Percentiles rank a stretch among this genome's conserved stretches.
Evolutionary conservation across 2,329 filamentous ascomycete genomes (phyloP).

Genomic region (Chaetomiaceae sp.): DNA sequence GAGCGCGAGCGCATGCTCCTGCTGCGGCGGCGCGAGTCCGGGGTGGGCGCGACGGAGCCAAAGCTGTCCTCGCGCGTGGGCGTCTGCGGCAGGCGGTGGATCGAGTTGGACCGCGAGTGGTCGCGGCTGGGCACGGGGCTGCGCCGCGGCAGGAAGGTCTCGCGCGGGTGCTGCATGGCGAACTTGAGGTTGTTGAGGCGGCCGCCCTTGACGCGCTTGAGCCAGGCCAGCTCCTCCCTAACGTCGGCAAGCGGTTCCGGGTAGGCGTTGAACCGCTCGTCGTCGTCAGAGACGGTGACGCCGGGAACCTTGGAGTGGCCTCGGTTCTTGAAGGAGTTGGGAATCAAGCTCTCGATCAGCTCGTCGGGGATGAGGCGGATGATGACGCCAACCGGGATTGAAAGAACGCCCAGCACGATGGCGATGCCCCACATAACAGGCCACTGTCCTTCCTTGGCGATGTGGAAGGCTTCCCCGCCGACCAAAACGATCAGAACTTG

Average conservation of each 20-base stretch:
- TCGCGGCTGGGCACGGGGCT: slow-evolving; percentile 60
- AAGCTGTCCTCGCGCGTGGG: slow-evolving; percentile 54
- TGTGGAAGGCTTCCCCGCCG: slow-evolving; percentile 74
- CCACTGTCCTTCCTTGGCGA: slow-evolving; percentile 54
- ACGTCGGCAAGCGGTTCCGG: slow-evolving; percentile 68
- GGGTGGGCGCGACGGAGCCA: slow-evolving; percentile 41
- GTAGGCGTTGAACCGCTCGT: slow-evolving; percentile 57
- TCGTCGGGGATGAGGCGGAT: slow-evolving; percentile 79
- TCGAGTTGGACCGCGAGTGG: slow-evolving; percentile 58
- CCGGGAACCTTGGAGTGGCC: slow-evolving; percentile 41
- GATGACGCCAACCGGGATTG: slow-evolving; percentile 73
- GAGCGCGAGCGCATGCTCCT: slow-evolving; percentile 60
- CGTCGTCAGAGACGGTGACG: slow-evolving; percentile 59
- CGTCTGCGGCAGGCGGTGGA: slow-evolving; percentile 49
- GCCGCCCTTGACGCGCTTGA: slow-evolving; percentile 74
- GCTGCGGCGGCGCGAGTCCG: slow-evolving; percentile 58
- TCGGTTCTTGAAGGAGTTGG: slow-evolving; percentile 46
- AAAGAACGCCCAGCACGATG: slow-evolving; percentile 74
- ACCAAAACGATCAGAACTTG: slow-evolving; percentile 88
- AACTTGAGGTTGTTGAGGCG: slow-evolving; percentile 77
- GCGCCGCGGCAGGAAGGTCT: slow-evolving; percentile 57
- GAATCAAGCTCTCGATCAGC: slow-evolving; percentile 48
- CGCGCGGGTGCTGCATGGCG: slow-evolving; percentile 67
- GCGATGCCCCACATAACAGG: slow-evolving; percentile 83
- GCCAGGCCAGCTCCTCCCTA: slow-evolving; percentile 71